Conservation (phyloP, 148 eudicot species). For the Simmondsia chinensis region DNA sequence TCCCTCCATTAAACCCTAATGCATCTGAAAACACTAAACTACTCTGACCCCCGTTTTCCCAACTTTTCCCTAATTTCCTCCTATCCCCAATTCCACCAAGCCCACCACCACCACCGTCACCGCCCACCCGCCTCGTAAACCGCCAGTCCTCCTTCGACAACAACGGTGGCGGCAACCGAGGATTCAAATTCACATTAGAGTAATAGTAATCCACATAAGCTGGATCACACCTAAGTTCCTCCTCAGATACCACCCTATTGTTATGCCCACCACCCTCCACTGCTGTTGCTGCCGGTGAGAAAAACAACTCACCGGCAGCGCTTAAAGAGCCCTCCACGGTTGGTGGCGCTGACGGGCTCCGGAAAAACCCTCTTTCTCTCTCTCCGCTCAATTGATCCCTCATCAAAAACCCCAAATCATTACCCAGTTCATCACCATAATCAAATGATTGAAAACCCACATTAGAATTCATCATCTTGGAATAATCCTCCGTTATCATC, state of each 20-base stretch:
- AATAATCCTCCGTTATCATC: constrained; percentile 32
- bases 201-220: constrained; percentile 51
- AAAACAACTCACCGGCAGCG: constrained; percentile 33
- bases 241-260: too few species aligned
- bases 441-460: constrained; percentile 51
- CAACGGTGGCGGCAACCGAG: constrained; percentile 56
- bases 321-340: constrained; percentile 52
- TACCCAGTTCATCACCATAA: constrained; percentile 40
- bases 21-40: too few species aligned
- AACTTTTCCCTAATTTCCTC: constrained; percentile 36
- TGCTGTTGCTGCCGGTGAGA: constrained; percentile 6
- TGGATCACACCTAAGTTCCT: constrained; percentile 61
- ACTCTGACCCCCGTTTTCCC: too few species aligned
- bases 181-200: constrained; percentile 50
- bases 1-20: constrained; percentile 18
- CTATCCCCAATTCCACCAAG: constrained; percentile 59
- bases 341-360: constrained; percentile 84
- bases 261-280: too few species aligned
- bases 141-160: constrained; percentile 66
- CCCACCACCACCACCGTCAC: too few species aligned
- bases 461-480: constrained; percentile 36
- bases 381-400: constrained; percentile 29
- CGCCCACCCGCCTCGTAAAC: constrained; percentile 39
- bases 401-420: constrained; percentile 28
- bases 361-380: constrained; percentile 31